Conservation (phyloP, 371 early-diverging fungal genomes). For the Parasitella parasitica region DNA sequence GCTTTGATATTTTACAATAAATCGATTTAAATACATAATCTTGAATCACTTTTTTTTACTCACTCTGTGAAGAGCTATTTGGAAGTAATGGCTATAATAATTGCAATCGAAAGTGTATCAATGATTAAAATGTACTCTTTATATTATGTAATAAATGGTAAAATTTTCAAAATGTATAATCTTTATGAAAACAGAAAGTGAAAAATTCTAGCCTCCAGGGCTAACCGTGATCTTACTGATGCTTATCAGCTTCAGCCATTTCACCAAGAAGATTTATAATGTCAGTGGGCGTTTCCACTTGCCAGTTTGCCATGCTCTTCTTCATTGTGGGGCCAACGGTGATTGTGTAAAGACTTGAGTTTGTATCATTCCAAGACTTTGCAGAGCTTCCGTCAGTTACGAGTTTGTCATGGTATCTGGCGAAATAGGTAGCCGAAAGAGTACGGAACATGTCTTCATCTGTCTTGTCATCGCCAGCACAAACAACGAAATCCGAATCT, state of each 20-base stretch:
- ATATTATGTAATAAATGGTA: too few species aligned
- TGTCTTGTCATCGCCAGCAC: conserved; percentile 96
- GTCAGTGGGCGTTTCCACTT: conserved; percentile 54
- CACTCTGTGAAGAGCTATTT: too few species aligned
- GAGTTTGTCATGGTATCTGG: conserved; percentile 16
- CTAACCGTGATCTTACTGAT: background rate
- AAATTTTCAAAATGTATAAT: background rate
- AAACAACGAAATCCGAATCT: conserved; percentile 80
- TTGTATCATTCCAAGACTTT: conserved; percentile 6
- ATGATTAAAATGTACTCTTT: too few species aligned
- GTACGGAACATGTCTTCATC: conserved; percentile 95
- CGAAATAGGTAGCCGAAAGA: conserved; percentile 27
- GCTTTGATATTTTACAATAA: too few species aligned
- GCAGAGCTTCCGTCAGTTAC: background rate
- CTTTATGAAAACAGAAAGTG: background rate
- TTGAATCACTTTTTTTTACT: too few species aligned
- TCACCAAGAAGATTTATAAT: conserved; percentile 34
- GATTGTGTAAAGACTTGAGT: conserved; percentile 23
- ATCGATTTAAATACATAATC: too few species aligned
- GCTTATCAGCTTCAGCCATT: background rate
- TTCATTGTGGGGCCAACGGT: conserved; percentile 58
- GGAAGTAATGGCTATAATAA: too few species aligned
- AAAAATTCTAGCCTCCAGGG: background rate
- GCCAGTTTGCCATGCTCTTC: conserved; percentile 83
- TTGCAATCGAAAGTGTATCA: too few species aligned